Evolutionary conservation across 2,329 filamentous ascomycete genomes (phyloP).

Genomic region (Colletotrichum godetiae): DNA sequence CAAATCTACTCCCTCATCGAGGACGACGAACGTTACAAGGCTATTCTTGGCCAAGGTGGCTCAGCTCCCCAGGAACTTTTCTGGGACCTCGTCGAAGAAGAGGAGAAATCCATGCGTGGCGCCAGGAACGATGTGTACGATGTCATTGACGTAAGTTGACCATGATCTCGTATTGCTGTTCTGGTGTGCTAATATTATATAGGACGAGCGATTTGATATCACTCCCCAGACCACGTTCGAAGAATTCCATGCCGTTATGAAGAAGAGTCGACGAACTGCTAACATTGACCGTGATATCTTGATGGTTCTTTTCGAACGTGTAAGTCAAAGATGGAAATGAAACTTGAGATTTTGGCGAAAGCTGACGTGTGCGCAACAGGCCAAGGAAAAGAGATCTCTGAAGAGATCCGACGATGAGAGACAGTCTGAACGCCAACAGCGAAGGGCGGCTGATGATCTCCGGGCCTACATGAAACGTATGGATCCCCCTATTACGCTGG

Average conservation of each 20-base stretch:
- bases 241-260: constrained; percentile 86
- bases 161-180: neutral
- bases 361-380: constrained; percentile 52
- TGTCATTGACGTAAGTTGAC: constrained; percentile 80
- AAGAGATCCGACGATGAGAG: constrained; percentile 88
- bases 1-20: constrained; percentile 80
- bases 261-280: constrained; percentile 87
- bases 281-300: constrained; percentile 85
- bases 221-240: constrained; percentile 87
- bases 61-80: constrained; percentile 92
- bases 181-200: constrained; percentile 49
- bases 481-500: constrained; percentile 81
- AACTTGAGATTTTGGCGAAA: neutral
- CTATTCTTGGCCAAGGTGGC: constrained; percentile 85
- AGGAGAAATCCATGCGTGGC: constrained; percentile 86
- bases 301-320: constrained; percentile 84
- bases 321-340: constrained; percentile 50
- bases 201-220: constrained; percentile 94
- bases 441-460: constrained; percentile 84
- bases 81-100: constrained; percentile 95
- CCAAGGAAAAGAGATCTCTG: constrained; percentile 83
- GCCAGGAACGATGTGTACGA: constrained; percentile 87
- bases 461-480: constrained; percentile 89
- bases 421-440: constrained; percentile 85
- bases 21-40: constrained; percentile 83